Evolutionary conservation across 768 basidiomycete species (phyloP), one percentile per base, ranked within the genome.

Genomic region (Phylloporus sp.): DNA sequence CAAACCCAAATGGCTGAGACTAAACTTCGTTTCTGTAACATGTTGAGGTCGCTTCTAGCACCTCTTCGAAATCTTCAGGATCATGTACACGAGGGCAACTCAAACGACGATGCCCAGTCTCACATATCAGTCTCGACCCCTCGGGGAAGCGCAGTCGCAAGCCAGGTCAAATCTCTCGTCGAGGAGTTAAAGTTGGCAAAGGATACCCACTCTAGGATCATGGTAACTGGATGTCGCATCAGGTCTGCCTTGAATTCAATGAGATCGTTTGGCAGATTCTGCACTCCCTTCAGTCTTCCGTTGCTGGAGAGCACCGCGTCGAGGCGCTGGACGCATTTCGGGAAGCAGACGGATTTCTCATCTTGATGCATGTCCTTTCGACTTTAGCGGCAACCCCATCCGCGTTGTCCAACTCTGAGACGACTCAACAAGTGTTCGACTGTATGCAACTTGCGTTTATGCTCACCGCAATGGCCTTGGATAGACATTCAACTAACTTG

Each of bases 291-390:
- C 80, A 82, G 48, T 73, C 81, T 15, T 80, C 86, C 22, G 76
- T 91, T 75, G 76, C 91, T 75, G 72, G 76, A 15, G 81, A 88
- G 64, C 83, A 88, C 64, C 84, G 88, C 58, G 63, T 74, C 2
- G 71, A 66, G 38, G 86, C 86, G 11, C 87, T 85, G 65, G 83
- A 85, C 50, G 82, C 85, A 18, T 92, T 93, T 66, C 76, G 91
- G 5, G 87, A 91, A 60, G 73, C 86, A 60, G 91, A 92, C 54
- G 91, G 91, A 1, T 91, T 91, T 63, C 72, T 91, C 18, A 78
- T 82, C 10, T 71, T 91, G 28, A 82, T 91, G 70, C 87, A 81
- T 58, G 76, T 86, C 27, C 72, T 93, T 5, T 86, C 88, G 1
- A 81, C 80, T 0, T 67, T 86, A 0, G 66, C 76, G 47, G 54